Conservation (phyloP, 179 eudicot species). For the Sideroxylon spinosum region DNA sequence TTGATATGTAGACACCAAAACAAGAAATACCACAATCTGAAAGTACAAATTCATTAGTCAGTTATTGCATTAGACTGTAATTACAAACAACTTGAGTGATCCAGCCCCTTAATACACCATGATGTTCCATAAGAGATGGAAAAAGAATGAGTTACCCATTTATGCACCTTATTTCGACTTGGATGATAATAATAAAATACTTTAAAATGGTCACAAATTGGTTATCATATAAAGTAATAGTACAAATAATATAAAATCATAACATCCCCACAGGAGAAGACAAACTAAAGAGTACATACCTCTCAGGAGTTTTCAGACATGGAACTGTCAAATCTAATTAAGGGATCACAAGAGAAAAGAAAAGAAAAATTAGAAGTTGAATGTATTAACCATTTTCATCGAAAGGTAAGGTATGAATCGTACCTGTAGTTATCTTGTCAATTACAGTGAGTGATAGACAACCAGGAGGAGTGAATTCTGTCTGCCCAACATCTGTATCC, state of each 20-base stretch:
- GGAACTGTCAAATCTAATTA: slow-evolving; percentile 65
- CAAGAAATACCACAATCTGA: neutral
- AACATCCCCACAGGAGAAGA: neutral
- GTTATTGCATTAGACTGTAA: neutral
- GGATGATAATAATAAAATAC: neutral
- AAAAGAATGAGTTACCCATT: neutral
- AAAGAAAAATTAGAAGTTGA: neutral
- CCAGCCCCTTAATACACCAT: neutral
- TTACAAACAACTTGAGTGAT: neutral
- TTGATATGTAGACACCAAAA: neutral
- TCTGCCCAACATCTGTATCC: slow-evolving; percentile 97
- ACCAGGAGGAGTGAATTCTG: slow-evolving; percentile 96
- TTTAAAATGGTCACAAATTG: neutral
- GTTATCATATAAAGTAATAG: too few relatives aligned
- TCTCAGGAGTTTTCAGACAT: slow-evolving; percentile 78
- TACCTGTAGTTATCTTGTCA: slow-evolving; percentile 72
- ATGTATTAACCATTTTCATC: neutral
- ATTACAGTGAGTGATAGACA: slow-evolving; percentile 70
- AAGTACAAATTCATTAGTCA: neutral
- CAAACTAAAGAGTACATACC: slow-evolving; percentile 39
- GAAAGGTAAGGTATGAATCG: neutral
- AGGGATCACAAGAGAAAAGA: neutral
- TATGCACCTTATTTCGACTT: neutral
- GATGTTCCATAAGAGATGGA: neutral
- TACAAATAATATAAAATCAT: neutral